Percentiles rank a stretch among this genome's conserved stretches.
Conservation (phyloP, 768 basidiomycete genomes). For the Tulasnella sp. region DNA sequence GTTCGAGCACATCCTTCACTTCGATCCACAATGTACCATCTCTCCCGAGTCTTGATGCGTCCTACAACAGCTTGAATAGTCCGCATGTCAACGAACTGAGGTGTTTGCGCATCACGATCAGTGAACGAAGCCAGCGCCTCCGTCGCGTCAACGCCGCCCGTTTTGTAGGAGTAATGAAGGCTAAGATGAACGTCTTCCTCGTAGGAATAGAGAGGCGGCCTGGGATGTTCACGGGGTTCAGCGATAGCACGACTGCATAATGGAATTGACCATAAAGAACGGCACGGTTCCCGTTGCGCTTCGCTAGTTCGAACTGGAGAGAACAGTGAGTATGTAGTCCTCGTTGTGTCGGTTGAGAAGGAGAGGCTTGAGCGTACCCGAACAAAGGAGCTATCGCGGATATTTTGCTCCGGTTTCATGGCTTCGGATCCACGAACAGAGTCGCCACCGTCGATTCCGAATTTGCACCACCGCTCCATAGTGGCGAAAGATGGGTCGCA, state of each 20-base stretch:
- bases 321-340: neutral
- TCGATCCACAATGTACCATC: conserved; percentile 5
- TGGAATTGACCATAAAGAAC: neutral
- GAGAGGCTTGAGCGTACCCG: neutral
- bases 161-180: neutral
- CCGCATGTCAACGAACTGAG: neutral
- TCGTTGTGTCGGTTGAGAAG: neutral
- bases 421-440: neutral
- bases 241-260: neutral
- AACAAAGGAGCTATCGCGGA: neutral
- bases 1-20: neutral
- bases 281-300: neutral
- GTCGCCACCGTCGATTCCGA: neutral
- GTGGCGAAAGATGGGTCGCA: neutral
- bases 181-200: neutral
- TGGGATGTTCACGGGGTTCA: neutral
- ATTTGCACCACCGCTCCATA: neutral
- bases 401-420: neutral
- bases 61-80: neutral
- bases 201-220: no score
- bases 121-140: neutral
- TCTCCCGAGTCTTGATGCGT: neutral
- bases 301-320: neutral
- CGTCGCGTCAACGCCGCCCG: neutral
- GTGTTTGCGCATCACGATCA: neutral